phyloP scores from a whole-genome alignment of 805 yeast species.

The Jamesozyma spencerorum region DNA sequence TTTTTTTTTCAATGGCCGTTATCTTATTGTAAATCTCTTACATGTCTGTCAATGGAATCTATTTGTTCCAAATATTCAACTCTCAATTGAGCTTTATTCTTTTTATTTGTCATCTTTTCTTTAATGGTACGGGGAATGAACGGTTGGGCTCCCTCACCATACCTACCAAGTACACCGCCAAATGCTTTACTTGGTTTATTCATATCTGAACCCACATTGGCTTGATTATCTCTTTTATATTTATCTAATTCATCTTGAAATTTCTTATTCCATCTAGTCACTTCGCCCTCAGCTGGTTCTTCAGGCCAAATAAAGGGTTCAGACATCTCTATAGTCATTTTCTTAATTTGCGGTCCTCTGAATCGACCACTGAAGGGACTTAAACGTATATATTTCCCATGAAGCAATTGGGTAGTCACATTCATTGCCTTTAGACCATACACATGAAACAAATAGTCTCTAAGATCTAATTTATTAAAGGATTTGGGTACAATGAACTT shows the following conservation, averaged over 20 bases:
- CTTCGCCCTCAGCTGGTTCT: slow-evolving; percentile 33
- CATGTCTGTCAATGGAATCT: slow-evolving; percentile 4
- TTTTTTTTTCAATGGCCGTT: too few species aligned
- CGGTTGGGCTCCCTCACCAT: slow-evolving; percentile 52
- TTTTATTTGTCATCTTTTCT: slow-evolving; percentile 38
- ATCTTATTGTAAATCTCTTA: not conserved
- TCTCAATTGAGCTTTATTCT: slow-evolving; percentile 21
- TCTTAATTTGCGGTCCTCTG: slow-evolving; percentile 75
- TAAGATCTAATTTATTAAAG: slow-evolving; percentile 85
- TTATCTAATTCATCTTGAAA: slow-evolving; percentile 38
- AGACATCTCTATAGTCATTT: slow-evolving; percentile 93
- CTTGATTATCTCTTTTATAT: slow-evolving; percentile 38
- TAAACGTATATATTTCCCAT: slow-evolving; percentile 58
- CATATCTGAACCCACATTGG: slow-evolving; percentile 52
- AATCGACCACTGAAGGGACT: slow-evolving; percentile 54
- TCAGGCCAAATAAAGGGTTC: slow-evolving; percentile 96
- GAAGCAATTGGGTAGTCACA: slow-evolving; percentile 76
- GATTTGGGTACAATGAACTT: slow-evolving; percentile 89
- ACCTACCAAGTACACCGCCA: slow-evolving; percentile 55
- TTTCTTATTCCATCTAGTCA: slow-evolving; percentile 34
- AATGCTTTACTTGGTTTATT: slow-evolving; percentile 61
- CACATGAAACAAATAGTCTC: slow-evolving; percentile 86
- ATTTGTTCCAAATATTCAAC: slow-evolving; percentile 11
- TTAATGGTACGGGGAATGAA: slow-evolving; percentile 46
- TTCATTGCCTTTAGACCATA: slow-evolving; percentile 87